Evolutionary conservation across 257 asterid genomes (phyloP).

Genomic region (Solanum sitiens): DNA sequence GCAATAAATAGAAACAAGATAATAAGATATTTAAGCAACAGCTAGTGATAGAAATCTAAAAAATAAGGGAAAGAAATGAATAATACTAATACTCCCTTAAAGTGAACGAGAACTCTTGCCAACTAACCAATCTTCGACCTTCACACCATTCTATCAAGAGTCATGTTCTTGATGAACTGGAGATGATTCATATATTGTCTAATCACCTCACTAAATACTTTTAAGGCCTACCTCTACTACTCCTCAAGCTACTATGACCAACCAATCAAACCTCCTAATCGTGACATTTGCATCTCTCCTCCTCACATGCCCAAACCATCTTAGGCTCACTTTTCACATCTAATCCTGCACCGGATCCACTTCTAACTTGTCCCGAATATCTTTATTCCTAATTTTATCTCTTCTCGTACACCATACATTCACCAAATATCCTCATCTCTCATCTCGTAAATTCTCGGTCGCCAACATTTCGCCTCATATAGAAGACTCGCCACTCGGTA

Average conservation of each 20-base stretch:
- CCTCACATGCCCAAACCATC: neutral
- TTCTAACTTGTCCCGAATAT: neutral
- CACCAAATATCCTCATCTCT: neutral
- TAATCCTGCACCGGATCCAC: neutral
- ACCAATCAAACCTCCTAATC: neutral
- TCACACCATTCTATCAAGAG: neutral
- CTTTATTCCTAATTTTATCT: neutral
- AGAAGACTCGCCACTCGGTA: no score
- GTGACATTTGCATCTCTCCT: no score
- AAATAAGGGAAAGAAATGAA: neutral
- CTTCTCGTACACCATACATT: neutral
- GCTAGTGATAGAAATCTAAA: neutral
- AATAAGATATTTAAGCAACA: neutral
- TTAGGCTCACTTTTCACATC: neutral
- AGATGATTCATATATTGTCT: neutral
- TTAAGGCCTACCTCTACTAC: neutral
- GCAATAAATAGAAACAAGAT: neutral
- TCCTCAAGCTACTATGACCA: neutral
- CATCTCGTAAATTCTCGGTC: no score
- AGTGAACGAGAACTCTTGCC: neutral
- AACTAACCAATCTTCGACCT: neutral
- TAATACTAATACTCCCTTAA: neutral
- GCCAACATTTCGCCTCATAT: no score
- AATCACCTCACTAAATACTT: neutral
- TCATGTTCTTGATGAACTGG: neutral